phyloP scores from a whole-genome alignment of 2,329 filamentous ascomycete species.

The Remersonia thermophila region DNA sequence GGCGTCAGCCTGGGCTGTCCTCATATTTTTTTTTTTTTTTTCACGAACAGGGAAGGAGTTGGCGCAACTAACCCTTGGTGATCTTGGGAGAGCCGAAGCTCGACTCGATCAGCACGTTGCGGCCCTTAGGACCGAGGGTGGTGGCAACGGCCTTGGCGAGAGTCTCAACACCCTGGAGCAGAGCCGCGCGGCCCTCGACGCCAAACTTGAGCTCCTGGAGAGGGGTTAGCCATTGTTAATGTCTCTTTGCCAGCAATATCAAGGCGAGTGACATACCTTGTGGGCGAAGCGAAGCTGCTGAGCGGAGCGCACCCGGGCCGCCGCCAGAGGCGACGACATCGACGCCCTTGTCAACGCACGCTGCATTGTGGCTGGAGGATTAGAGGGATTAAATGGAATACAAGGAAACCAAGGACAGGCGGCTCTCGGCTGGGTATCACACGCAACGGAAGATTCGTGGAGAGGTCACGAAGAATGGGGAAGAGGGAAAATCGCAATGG shows the following conservation, averaged over 20 bases:
- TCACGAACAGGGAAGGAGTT: conserved; percentile 2
- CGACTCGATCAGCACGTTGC: conserved; percentile 97
- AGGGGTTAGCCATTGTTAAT: conserved; percentile 20
- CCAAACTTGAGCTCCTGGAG: conserved; percentile 91
- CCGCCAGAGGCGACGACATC: conserved; percentile 55
- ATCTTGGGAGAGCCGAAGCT: conserved; percentile 99
- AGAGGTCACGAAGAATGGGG: conserved; percentile 6
- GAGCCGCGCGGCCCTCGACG: conserved; percentile 78
- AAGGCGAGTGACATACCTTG: conserved; percentile 55
- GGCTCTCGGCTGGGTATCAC: conserved; percentile 17
- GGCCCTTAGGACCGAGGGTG: conserved; percentile 92
- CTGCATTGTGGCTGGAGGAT: conserved; percentile 56
- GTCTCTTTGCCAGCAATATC: no score
- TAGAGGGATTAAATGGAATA: conserved; percentile 21
- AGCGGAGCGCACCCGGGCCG: conserved; percentile 53
- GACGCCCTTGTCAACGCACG: conserved; percentile 81
- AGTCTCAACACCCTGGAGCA: conserved; percentile 91
- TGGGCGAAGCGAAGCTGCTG: conserved; percentile 94
- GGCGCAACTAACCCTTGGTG: conserved; percentile 63
- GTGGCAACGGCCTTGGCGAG: conserved; percentile 92
- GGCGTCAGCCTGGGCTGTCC: conserved; percentile 7
- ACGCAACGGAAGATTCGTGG: conserved; percentile 4
- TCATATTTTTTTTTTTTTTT: neutral
- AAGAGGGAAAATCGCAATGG: conserved; percentile 10
- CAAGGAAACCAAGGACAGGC: conserved; percentile 14